phyloP scores from a whole-genome alignment of 805 yeast genomes.

The Saturnispora ahearnii region DNA sequence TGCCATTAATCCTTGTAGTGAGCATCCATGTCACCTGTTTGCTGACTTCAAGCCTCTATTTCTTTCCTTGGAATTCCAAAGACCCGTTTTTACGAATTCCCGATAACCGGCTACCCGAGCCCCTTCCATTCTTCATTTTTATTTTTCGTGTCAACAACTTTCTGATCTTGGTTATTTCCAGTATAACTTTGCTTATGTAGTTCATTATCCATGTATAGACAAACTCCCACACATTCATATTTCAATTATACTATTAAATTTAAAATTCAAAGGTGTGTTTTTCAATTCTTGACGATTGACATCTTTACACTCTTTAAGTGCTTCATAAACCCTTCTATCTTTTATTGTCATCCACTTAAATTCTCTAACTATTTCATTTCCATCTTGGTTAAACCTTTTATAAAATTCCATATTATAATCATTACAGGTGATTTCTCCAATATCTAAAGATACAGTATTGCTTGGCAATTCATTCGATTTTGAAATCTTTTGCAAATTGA shows the following conservation, averaged over 20 bases:
- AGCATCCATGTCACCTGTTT: too few species aligned
- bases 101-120: not conserved
- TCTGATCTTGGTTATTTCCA: too few species aligned
- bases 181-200: too few species aligned
- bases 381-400: constrained; percentile 17
- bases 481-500: not conserved
- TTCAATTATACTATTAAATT: constrained; percentile 17
- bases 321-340: constrained; percentile 22
- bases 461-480: not conserved
- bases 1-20: too few species aligned
- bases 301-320: not conserved
- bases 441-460: not conserved
- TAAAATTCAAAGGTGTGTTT: constrained; percentile 24
- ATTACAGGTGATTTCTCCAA: not conserved
- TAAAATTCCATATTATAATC: constrained; percentile 24
- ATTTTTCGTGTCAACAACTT: too few species aligned
- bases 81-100: not conserved
- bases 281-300: not conserved
- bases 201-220: too few species aligned
- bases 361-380: constrained; percentile 21
- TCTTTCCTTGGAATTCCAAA: not conserved
- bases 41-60: too few species aligned
- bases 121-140: too few species aligned
- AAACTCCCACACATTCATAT: not conserved
- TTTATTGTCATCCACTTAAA: constrained; percentile 24